Evolutionary conservation across 2,329 filamentous ascomycete genomes (phyloP).

Genomic region (Xylogone sp.): DNA sequence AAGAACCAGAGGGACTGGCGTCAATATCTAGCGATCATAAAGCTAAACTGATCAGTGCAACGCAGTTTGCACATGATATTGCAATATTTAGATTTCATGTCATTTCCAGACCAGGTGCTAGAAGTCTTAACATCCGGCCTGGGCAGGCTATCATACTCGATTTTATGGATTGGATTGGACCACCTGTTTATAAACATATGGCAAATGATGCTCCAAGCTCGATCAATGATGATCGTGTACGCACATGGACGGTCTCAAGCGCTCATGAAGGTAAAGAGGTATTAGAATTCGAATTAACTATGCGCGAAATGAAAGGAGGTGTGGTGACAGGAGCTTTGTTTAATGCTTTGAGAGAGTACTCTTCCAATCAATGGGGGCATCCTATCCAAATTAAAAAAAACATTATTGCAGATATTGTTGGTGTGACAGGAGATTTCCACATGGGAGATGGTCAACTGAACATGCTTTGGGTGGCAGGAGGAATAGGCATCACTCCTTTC

Average conservation of each 20-base stretch:
- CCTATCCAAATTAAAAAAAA: background rate
- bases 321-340: slow-evolving; percentile 18
- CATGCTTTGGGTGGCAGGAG: slow-evolving; percentile 21
- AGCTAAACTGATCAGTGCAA: background rate
- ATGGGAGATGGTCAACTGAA: slow-evolving; percentile 1
- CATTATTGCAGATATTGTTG: background rate
- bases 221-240: slow-evolving; percentile 18
- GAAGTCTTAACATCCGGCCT: slow-evolving; percentile 9
- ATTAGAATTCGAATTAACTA: slow-evolving; percentile 16
- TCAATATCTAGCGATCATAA: background rate
- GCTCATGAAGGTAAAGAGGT: slow-evolving; percentile 9
- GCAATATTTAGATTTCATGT: slow-evolving; percentile 2
- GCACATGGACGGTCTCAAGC: slow-evolving; percentile 21
- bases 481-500: slow-evolving; percentile 31
- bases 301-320: slow-evolving; percentile 16
- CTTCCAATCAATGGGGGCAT: background rate
- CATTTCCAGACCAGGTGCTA: background rate
- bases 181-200: slow-evolving; percentile 17
- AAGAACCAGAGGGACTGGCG: slow-evolving; percentile 6
- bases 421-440: slow-evolving; percentile 3
- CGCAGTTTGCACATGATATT: background rate
- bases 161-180: slow-evolving; percentile 22
- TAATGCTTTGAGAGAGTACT: slow-evolving; percentile 4
- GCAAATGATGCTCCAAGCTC: slow-evolving; percentile 9
- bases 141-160: slow-evolving; percentile 17